Evolutionary conservation across 1,284 basidiomycete genomes (phyloP).

Genomic region (Cryptococcus amylolentus): DNA sequence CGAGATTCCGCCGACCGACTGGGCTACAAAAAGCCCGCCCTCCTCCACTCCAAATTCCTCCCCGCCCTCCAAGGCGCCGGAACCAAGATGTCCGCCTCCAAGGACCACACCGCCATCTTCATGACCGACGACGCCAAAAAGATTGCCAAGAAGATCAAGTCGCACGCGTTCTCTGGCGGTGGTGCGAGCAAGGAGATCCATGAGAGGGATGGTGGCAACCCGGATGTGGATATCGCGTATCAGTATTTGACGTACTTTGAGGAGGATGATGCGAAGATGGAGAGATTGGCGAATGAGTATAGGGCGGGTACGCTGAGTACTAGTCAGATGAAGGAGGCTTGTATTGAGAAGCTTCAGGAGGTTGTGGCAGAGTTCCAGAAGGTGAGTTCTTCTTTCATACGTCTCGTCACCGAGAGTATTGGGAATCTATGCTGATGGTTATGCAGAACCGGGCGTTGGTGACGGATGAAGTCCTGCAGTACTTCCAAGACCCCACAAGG

Average conservation of each 20-base stretch:
- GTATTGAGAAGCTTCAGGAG: slow-evolving; percentile 77
- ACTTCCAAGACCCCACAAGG: slow-evolving; percentile 80
- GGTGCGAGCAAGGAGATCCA: slow-evolving; percentile 92
- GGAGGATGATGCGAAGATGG: slow-evolving; percentile 86
- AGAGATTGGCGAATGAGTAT: slow-evolving; percentile 77
- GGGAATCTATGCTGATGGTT: neutral
- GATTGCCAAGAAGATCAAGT: slow-evolving; percentile 98
- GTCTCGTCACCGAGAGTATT: neutral
- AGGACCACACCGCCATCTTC: slow-evolving; percentile 84
- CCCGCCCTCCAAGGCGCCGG: slow-evolving; percentile 96
- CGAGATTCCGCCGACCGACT: slow-evolving; percentile 90
- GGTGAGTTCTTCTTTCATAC: slow-evolving; percentile 52
- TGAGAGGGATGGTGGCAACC: slow-evolving; percentile 78
- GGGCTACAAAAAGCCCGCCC: slow-evolving; percentile 90
- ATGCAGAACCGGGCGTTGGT: slow-evolving; percentile 73
- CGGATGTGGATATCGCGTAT: slow-evolving; percentile 93
- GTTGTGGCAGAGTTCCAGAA: slow-evolving; percentile 89
- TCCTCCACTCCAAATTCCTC: slow-evolving; percentile 96
- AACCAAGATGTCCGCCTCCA: slow-evolving; percentile 98
- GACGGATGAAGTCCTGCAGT: slow-evolving; percentile 69
- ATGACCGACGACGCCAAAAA: slow-evolving; percentile 91
- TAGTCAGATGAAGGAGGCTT: slow-evolving; percentile 86
- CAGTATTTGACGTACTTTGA: slow-evolving; percentile 97
- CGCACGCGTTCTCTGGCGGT: slow-evolving; percentile 85
- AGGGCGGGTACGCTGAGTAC: slow-evolving; percentile 82